A percentile compares a stretch with the other conserved stretches of the same genome.
phyloP scores from a whole-genome alignment of 495 filamentous ascomycete species.

The Penicillium herquei region DNA sequence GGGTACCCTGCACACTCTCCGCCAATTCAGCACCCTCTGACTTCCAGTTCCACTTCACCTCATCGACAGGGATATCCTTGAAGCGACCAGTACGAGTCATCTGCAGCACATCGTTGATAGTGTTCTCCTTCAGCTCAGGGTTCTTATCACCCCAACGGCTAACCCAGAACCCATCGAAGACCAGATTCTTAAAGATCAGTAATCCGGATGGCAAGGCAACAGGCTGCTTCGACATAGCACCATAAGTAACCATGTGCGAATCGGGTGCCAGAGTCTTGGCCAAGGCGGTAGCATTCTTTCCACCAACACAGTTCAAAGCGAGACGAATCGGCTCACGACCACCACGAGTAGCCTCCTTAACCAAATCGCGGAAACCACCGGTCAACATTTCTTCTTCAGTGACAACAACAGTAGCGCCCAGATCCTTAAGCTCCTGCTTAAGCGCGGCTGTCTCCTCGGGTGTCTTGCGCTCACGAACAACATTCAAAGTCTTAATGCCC shows the following conservation, averaged over 20 bases:
- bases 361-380: conserved; percentile 57
- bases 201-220: conserved; percentile 72
- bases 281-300: conserved; percentile 70
- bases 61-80: conserved; percentile 73
- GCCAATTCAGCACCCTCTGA: conserved; percentile 62
- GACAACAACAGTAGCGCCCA: conserved; percentile 80
- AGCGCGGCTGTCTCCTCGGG: conserved; percentile 61
- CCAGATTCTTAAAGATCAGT: conserved; percentile 86
- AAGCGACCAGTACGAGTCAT: conserved; percentile 73
- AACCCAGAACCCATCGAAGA: conserved; percentile 92
- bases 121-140: conserved; percentile 69
- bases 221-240: conserved; percentile 88
- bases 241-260: conserved; percentile 86
- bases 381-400: conserved; percentile 75
- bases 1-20: conserved; percentile 69
- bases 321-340: conserved; percentile 67
- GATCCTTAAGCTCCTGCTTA: conserved; percentile 63
- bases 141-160: conserved; percentile 81
- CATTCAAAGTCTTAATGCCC: conserved; percentile 85
- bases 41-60: conserved; percentile 77
- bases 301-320: conserved; percentile 94
- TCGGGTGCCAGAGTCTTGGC: conserved; percentile 63
- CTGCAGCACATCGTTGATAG: conserved; percentile 76
- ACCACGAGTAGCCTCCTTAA: conserved; percentile 68
- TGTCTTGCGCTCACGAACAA: conserved; percentile 67